Base-by-base conservation (phyloP, 495 filamentous ascomycete species). In the Talaromyces adpressus region DNA sequence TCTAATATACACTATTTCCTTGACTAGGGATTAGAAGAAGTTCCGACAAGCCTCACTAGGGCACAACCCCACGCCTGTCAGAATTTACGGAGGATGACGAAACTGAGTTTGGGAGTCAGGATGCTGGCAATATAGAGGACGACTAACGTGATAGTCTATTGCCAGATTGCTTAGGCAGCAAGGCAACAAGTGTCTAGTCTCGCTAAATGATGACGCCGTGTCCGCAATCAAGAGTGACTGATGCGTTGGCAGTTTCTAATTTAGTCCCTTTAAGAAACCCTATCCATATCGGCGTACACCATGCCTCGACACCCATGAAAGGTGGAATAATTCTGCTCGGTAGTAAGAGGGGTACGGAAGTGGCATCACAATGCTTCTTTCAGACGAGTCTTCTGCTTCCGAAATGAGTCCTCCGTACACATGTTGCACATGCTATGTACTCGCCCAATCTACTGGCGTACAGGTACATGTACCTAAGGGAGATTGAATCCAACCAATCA, bases 171-270 rank as follows among this genome's bases (percentile, higher is more conserved):
- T 22, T 11, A 56, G 52, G 52, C 52, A 56, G 22, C 23, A 29
- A 23, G 22, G 18, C 51, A 54, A 12, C 11, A 22, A 27, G 22
- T 5, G 4, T 56, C 27, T 6, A 29, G 9, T 12, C 52, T 56
- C 36, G 36, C 36, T 41, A 41, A 16, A 41, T 29, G 22, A 27
- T 56, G 27, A 56, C 23, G 23, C 11, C 52, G 52, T 14, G 52
- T 6, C 22, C 9, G 5, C 18, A 45, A 45, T 47, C 34, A 49
- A 25, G 41, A 9, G 9, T 7, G 59, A 9, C 4, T 7, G 59
- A 61, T 61, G 59, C 59, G 59, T 51, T 61, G 59, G 59, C 59
- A 47, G 22, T 47, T 45, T 30, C 12, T 59, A 22, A 3, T 36
- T 22, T 56, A 56, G 27, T 56, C 4, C 52, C 7, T 25, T 12